Conservation (phyloP, 257 asterid species). For the Rubia yunnanensis region DNA sequence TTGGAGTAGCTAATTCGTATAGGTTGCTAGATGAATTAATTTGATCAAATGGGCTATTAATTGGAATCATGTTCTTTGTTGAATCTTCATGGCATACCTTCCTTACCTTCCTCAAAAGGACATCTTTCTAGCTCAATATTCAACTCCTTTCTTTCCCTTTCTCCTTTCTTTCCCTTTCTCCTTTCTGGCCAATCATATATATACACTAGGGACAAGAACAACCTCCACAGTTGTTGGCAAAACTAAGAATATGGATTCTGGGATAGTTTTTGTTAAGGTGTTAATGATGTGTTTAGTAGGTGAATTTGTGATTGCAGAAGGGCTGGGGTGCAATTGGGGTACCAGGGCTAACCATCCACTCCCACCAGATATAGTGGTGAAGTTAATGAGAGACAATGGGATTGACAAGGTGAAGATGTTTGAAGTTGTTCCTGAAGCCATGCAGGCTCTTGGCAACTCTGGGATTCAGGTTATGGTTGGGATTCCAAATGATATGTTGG, state of each 20-base stretch:
- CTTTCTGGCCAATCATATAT: conserved; percentile 17
- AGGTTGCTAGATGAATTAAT: not conserved
- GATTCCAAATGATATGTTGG: conserved; percentile 80
- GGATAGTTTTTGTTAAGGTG: conserved; percentile 2
- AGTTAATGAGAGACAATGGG: conserved; percentile 71
- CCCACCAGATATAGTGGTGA: conserved; percentile 54
- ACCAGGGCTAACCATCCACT: conserved; percentile 52
- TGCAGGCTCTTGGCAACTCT: conserved; percentile 63
- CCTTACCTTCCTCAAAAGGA: conserved; percentile 33
- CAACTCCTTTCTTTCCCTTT: conserved; percentile 9
- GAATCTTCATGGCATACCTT: conserved; percentile 33
- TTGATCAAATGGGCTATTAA: conserved; percentile 1
- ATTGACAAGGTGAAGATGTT: conserved; percentile 77
- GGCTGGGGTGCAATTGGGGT: conserved; percentile 76
- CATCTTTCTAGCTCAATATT: not conserved
- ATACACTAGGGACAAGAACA: not conserved
- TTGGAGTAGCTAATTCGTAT: not conserved
- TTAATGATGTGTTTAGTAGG: conserved; percentile 24
- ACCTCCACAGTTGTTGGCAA: not conserved
- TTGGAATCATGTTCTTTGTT: conserved; percentile 54
- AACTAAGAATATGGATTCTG: conserved; percentile 27
- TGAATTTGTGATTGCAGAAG: conserved; percentile 17
- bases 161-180: no score
- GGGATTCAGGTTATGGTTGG: conserved; percentile 92
- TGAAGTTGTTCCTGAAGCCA: conserved; percentile 58